Conservation (phyloP, 345 rosid genomes). For the Gossypium australe region DNA sequence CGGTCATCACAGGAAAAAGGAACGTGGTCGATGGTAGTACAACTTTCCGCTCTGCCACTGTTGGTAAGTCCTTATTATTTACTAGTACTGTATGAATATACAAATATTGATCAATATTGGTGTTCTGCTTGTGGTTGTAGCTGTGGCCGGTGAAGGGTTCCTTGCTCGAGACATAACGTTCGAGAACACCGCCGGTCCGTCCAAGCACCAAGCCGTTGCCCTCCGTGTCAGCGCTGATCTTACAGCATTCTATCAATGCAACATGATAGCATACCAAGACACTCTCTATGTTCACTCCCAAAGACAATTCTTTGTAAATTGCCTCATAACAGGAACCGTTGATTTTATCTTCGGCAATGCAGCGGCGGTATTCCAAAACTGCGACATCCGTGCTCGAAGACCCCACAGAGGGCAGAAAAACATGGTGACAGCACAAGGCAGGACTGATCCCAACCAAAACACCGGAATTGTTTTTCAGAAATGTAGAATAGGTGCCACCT, state of each 20-base stretch:
- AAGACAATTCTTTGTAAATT: constrained; percentile 56
- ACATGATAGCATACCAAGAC: constrained; percentile 63
- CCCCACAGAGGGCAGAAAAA: constrained; percentile 85
- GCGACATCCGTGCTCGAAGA: constrained; percentile 84
- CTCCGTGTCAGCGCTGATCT: constrained; percentile 65
- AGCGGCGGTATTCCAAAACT: constrained; percentile 53
- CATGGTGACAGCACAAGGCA: constrained; percentile 95
- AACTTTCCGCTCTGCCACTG: constrained; percentile 84
- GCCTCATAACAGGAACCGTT: constrained; percentile 61
- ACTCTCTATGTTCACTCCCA: constrained; percentile 59
- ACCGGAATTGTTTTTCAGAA: constrained; percentile 94
- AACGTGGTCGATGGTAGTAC: constrained; percentile 74
- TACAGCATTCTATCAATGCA: constrained; percentile 53
- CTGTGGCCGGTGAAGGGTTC: constrained; percentile 56
- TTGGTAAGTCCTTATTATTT: constrained; percentile 41
- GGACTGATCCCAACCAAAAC: constrained; percentile 80
- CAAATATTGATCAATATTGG: no score
- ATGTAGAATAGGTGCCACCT: constrained; percentile 68
- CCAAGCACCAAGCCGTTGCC: constrained; percentile 62
- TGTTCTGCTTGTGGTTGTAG: constrained; percentile 24
- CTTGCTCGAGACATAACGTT: constrained; percentile 57
- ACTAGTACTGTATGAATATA: no score
- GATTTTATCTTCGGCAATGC: constrained; percentile 82
- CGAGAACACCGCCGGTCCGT: constrained; percentile 63
- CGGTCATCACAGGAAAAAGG: constrained; percentile 61